These are phyloP conservation scores for Magnusiomyces magnusii DNA, from an alignment of 1,139 yeast species.

Conservation along the genomic window DNA sequence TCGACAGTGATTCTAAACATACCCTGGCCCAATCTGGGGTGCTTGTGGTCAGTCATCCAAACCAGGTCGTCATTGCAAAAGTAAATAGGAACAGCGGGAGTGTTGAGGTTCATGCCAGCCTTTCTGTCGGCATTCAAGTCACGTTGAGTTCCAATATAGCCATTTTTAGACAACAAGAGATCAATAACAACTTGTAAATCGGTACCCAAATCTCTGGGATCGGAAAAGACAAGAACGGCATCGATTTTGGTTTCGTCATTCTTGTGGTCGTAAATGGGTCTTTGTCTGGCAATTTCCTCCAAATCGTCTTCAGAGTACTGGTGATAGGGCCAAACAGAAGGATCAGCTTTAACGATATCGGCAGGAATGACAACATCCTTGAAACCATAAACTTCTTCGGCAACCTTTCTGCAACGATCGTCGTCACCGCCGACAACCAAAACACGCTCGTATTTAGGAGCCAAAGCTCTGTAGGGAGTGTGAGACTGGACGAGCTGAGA, in stretches of 20 bases:
- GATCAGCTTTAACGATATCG: conserved; percentile 55
- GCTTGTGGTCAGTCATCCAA: conserved; percentile 79
- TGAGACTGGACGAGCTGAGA: conserved; percentile 81
- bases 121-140: conserved; percentile 13
- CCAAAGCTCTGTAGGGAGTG: conserved; percentile 72
- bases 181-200: conserved; percentile 77
- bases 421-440: conserved; percentile 79
- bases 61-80: conserved; percentile 83
- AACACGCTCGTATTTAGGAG: conserved; percentile 49
- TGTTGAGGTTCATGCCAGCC: conserved; percentile 12
- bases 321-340: conserved; percentile 70
- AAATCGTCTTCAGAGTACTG: conserved; percentile 45
- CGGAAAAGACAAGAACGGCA: conserved; percentile 80
- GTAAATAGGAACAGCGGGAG: conserved; percentile 69
- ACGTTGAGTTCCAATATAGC: conserved; percentile 59
- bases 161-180: conserved; percentile 55
- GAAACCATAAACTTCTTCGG: conserved; percentile 65
- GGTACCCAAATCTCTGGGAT: conserved; percentile 84
- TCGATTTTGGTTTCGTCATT: conserved; percentile 23
- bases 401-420: conserved; percentile 64
- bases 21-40: conserved; percentile 91
- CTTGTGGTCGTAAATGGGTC: conserved; percentile 13
- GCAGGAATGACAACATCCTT: conserved; percentile 66
- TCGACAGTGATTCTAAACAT: conserved; percentile 66
- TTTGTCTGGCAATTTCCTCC: conserved; percentile 38